These are phyloP conservation scores for Leishmania tropica DNA, from an alignment of 208 protist species.

Conservation along the genomic window DNA sequence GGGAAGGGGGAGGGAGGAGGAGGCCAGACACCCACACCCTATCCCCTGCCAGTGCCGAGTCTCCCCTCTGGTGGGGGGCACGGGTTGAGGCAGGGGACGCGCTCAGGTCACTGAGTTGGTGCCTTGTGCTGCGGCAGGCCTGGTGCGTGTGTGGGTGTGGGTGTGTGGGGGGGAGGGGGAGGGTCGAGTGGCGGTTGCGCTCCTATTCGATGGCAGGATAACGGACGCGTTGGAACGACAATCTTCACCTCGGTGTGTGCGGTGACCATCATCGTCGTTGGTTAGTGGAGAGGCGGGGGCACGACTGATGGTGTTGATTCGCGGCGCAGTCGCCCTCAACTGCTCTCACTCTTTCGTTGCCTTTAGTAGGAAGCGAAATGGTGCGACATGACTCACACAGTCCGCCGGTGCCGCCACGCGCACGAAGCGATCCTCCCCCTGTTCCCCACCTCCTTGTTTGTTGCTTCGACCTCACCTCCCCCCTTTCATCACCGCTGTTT, in stretches of 20 bases:
- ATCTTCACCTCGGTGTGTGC: background rate
- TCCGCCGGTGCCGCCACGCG: too few relatives aligned
- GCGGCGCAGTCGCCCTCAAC: background rate
- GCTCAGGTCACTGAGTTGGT: background rate
- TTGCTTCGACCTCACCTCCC: too few relatives aligned
- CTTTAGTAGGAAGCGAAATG: background rate
- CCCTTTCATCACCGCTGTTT: too few relatives aligned
- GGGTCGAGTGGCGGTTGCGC: background rate
- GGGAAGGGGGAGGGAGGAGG: too few relatives aligned
- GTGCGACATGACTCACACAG: background rate
- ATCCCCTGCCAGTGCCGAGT: background rate
- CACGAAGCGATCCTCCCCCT: too few relatives aligned
- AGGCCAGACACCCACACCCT: background rate
- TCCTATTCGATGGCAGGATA: background rate
- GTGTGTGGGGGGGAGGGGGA: background rate
- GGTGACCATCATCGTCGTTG: background rate
- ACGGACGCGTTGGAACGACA: background rate
- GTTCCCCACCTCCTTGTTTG: too few relatives aligned
- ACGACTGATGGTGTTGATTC: background rate
- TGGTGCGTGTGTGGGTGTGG: too few relatives aligned
- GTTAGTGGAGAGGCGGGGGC: background rate
- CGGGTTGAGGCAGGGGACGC: background rate
- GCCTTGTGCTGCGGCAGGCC: background rate
- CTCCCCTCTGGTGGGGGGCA: background rate
- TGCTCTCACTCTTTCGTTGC: background rate